Evolutionary conservation across 257 asterid genomes (phyloP).

Genomic region (Cordia subcordata): DNA sequence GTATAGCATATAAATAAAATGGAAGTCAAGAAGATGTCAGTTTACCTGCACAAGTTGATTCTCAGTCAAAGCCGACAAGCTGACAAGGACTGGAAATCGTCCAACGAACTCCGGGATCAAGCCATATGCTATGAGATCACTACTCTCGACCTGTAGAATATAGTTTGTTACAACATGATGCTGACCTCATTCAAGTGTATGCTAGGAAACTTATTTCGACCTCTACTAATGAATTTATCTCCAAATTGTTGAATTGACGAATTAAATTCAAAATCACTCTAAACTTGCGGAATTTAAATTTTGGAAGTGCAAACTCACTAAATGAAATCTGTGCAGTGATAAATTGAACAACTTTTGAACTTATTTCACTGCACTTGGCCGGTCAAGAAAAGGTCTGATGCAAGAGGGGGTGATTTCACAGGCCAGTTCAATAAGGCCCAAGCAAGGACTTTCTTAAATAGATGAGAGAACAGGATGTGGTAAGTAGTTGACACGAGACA

Average conservation of each 20-base stretch:
- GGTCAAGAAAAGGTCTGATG: too few species aligned
- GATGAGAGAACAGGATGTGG: too few species aligned
- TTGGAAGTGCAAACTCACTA: too few species aligned
- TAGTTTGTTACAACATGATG: slow-evolving; percentile 1
- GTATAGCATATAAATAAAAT: not conserved
- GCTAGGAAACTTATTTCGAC: slow-evolving; percentile 21
- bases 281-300: too few species aligned
- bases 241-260: not conserved
- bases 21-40: not conserved
- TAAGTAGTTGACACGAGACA: too few species aligned
- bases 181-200: not conserved
- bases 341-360: too few species aligned
- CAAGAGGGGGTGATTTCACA: too few species aligned
- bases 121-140: slow-evolving; percentile 96
- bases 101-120: slow-evolving; percentile 99
- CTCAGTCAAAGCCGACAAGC: slow-evolving; percentile 90
- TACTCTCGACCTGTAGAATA: slow-evolving; percentile 83
- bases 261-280: too few species aligned
- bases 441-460: too few species aligned
- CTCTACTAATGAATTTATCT: slow-evolving; percentile 78
- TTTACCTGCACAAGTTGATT: slow-evolving; percentile 95
- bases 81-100: slow-evolving; percentile 90
- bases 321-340: too few species aligned
- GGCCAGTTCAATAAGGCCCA: too few species aligned
- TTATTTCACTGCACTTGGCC: too few species aligned